Conservation (phyloP, 768 basidiomycete species). For the Mycena galericulata region DNA sequence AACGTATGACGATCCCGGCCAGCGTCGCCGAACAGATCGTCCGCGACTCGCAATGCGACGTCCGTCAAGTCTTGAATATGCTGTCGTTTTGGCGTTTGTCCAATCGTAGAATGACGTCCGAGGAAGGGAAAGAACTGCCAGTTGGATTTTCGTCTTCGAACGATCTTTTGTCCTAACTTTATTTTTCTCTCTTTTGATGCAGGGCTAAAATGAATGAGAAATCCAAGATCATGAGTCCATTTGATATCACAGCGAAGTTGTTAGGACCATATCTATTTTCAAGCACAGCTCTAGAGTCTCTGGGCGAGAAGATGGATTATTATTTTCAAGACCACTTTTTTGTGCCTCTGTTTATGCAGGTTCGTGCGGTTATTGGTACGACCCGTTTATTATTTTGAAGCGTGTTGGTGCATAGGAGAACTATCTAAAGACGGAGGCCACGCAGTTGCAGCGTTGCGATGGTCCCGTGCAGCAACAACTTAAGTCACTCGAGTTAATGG, state of each 20-base stretch:
- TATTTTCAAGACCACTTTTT: conserved; percentile 98
- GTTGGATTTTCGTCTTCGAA: no score
- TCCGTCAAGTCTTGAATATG: conserved; percentile 99
- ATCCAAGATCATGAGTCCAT: conserved; percentile 90
- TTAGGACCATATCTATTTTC: conserved; percentile 96
- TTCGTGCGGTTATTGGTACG: conserved; percentile 43
- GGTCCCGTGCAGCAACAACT: conserved; percentile 75
- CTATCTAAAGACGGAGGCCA: conserved; percentile 88
- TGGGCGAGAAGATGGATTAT: conserved; percentile 93
- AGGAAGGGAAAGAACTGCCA: conserved; percentile 91
- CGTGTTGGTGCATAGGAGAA: conserved; percentile 85
- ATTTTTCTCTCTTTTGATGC: not conserved
- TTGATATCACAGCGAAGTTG: conserved; percentile 88
- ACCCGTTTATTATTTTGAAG: no score
- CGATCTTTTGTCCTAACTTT: no score
- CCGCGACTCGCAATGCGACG: conserved; percentile 90
- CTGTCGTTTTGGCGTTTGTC: conserved; percentile 97
- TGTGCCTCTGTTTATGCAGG: conserved; percentile 95
- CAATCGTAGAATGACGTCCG: conserved; percentile 84
- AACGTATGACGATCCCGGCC: conserved; percentile 92
- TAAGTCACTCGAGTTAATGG: conserved; percentile 85
- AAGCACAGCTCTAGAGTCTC: conserved; percentile 78
- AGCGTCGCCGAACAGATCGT: conserved; percentile 95
- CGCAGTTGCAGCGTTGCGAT: conserved; percentile 63
- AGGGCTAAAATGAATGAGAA: conserved; percentile 94